Conservation (phyloP, 2,329 filamentous ascomycete species). For the Scopulariopsis brevicaulis region DNA sequence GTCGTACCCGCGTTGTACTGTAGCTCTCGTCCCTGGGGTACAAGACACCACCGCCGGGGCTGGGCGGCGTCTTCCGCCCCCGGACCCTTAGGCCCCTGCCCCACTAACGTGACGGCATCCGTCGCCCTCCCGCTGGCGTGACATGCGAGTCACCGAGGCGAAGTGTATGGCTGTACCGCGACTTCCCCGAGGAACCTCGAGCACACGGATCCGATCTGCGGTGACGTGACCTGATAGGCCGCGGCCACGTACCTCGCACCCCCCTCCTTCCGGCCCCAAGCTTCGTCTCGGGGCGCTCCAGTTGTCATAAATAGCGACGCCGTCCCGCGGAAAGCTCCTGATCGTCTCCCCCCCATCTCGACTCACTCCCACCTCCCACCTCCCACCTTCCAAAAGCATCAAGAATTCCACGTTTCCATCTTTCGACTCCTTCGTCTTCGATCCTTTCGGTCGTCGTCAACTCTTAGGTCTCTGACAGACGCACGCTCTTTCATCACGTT, state of each 20-base stretch:
- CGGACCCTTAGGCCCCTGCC: not conserved
- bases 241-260: not conserved
- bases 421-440: not conserved
- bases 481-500: not conserved
- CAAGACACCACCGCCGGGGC: not conserved
- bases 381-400: not conserved
- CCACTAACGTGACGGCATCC: not conserved
- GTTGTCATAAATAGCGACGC: constrained; percentile 2
- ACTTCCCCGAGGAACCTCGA: not conserved
- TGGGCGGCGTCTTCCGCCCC: not conserved
- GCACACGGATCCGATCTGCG: not conserved
- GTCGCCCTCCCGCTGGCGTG: not conserved
- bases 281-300: not conserved
- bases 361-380: not conserved
- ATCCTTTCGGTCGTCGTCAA: not conserved
- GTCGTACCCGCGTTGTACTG: not conserved
- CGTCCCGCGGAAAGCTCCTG: not conserved
- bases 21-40: not conserved
- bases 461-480: not conserved
- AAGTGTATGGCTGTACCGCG: not conserved
- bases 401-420: not conserved
- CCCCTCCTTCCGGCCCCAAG: not conserved
- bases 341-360: not conserved
- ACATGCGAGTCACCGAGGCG: constrained; percentile 1
- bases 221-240: constrained; percentile 4